A percentile compares a stretch with the other conserved stretches of the same genome.
Conservation (phyloP, 1,284 basidiomycete species). For the Athelia psychrophila region DNA sequence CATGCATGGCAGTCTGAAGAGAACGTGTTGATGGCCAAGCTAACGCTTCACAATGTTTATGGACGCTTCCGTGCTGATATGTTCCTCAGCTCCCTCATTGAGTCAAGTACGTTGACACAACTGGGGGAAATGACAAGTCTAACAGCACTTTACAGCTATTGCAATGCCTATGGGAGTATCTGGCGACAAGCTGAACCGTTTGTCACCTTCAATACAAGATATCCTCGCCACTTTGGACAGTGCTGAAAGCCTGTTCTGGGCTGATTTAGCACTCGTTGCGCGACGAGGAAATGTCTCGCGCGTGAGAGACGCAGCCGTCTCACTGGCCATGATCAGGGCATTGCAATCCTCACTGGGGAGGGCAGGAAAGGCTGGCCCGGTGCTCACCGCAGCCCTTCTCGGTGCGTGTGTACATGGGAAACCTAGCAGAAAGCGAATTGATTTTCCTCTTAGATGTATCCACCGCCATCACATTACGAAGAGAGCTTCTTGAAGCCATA, state of each 20-base stretch:
- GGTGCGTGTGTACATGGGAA: slow-evolving; percentile 44
- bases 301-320: slow-evolving; percentile 71
- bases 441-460: slow-evolving; percentile 50
- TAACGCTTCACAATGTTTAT: slow-evolving; percentile 75
- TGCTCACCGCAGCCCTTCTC: slow-evolving; percentile 59
- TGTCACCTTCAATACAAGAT: slow-evolving; percentile 50
- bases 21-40: slow-evolving; percentile 66
- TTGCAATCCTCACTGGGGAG: slow-evolving; percentile 80
- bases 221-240: slow-evolving; percentile 60
- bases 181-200: slow-evolving; percentile 35
- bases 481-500: slow-evolving; percentile 76
- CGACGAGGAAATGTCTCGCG: slow-evolving; percentile 63
- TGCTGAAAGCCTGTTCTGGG: slow-evolving; percentile 71
- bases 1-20: slow-evolving; percentile 59
- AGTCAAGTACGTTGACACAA: slow-evolving; percentile 63
- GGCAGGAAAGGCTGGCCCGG: slow-evolving; percentile 43
- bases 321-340: slow-evolving; percentile 67
- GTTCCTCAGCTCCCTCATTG: slow-evolving; percentile 82
- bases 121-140: background rate
- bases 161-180: slow-evolving; percentile 81
- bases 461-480: slow-evolving; percentile 72
- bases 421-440: slow-evolving; percentile 2
- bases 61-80: slow-evolving; percentile 79
- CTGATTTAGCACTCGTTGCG: slow-evolving; percentile 56
- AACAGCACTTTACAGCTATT: slow-evolving; percentile 51